These are phyloP conservation scores for Imleria badia DNA, from an alignment of 768 basidiomycete species.

Conservation along the genomic window DNA sequence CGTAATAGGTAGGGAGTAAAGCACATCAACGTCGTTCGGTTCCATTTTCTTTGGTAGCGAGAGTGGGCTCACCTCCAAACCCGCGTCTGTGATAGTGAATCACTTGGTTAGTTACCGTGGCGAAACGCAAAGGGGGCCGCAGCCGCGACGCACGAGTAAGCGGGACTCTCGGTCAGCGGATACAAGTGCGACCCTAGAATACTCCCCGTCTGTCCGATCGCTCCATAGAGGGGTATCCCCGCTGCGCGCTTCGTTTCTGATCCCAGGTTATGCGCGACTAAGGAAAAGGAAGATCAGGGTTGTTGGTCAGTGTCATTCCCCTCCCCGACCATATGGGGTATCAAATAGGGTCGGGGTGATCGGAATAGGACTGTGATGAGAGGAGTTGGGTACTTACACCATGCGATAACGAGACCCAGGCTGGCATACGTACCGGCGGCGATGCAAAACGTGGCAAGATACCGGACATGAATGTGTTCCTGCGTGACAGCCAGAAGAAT, in stretches of 20 bases:
- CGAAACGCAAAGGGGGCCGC: neutral
- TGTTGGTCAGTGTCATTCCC: neutral
- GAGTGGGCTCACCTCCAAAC: conserved; percentile 13
- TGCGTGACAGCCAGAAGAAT: conserved; percentile 37
- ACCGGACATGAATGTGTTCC: conserved; percentile 36
- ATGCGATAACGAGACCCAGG: conserved; percentile 46
- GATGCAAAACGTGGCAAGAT: conserved; percentile 47
- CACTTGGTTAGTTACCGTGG: neutral
- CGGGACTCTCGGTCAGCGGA: conserved; percentile 40
- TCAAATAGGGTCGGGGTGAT: neutral
- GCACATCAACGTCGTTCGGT: neutral
- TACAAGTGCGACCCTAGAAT: conserved; percentile 43
- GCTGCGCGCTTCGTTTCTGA: conserved; percentile 47
- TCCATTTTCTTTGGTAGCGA: neutral
- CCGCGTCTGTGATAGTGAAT: conserved; percentile 11
- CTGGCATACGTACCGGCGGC: conserved; percentile 46
- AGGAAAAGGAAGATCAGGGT: neutral
- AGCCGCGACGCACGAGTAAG: conserved; percentile 33
- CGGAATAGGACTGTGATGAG: neutral
- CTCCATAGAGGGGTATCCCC: conserved; percentile 41
- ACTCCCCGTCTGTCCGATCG: conserved; percentile 42
- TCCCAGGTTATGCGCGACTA: conserved; percentile 44
- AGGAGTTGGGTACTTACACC: conserved; percentile 38
- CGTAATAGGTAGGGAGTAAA: neutral
- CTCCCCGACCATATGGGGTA: neutral